Evolutionary conservation across 345 rosid genomes (phyloP).

Genomic region (Noccaea caerulescens): DNA sequence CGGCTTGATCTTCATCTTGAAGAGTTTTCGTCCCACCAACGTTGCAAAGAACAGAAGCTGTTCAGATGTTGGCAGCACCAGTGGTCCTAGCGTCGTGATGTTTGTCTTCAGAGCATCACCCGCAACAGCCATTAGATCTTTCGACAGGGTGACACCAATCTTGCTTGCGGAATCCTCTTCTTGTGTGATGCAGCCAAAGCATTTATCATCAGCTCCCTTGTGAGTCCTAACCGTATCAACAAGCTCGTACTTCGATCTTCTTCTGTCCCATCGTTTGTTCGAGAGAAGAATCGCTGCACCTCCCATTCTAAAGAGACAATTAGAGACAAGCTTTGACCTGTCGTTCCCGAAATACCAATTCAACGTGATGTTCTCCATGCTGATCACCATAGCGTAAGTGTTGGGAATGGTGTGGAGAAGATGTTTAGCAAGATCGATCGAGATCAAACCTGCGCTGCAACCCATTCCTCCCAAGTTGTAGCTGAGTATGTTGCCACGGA

Average conservation of each 20-base stretch:
- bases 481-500: slow-evolving; percentile 59
- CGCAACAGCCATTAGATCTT: slow-evolving; percentile 63
- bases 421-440: slow-evolving; percentile 60
- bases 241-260: slow-evolving; percentile 58
- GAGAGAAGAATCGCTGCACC: slow-evolving; percentile 63
- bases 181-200: slow-evolving; percentile 58
- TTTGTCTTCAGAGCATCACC: slow-evolving; percentile 70
- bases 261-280: slow-evolving; percentile 51
- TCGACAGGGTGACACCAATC: slow-evolving; percentile 57
- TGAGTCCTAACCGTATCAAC: slow-evolving; percentile 61
- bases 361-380: slow-evolving; percentile 60
- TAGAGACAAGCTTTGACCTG: slow-evolving; percentile 60
- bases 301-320: slow-evolving; percentile 65
- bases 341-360: slow-evolving; percentile 69
- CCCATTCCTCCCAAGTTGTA: slow-evolving; percentile 72
- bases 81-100: slow-evolving; percentile 60
- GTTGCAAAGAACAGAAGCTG: slow-evolving; percentile 61
- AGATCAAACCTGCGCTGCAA: slow-evolving; percentile 67
- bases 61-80: slow-evolving; percentile 63
- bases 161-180: slow-evolving; percentile 56
- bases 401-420: slow-evolving; percentile 56
- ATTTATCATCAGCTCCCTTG: slow-evolving; percentile 61
- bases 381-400: slow-evolving; percentile 58
- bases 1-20: slow-evolving; percentile 63
- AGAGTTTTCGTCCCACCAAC: slow-evolving; percentile 51